These are phyloP conservation scores for Uronychia binucleata DNA, from an alignment of 73 alveolate genomes.

Conservation along the genomic window DNA sequence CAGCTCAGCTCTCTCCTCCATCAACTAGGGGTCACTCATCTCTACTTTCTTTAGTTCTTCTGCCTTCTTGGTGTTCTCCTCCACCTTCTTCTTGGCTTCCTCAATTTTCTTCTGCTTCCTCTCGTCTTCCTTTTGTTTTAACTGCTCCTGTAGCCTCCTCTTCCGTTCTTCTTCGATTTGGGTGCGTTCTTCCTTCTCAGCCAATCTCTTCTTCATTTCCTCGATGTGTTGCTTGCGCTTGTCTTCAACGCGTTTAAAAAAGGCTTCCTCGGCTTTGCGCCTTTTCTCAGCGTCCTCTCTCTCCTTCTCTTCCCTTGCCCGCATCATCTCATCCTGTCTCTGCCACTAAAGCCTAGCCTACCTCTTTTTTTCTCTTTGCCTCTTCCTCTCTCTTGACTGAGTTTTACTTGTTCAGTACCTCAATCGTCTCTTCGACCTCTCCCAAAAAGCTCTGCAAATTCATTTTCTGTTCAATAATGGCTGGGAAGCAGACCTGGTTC, in stretches of 20 bases:
- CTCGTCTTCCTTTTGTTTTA: too few species aligned
- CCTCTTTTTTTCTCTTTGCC: neutral
- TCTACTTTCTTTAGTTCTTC: too few species aligned
- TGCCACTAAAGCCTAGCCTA: neutral
- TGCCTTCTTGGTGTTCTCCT: too few species aligned
- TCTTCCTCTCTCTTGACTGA: neutral
- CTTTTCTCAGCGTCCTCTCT: neutral
- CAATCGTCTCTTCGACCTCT: neutral
- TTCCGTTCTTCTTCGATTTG: too few species aligned
- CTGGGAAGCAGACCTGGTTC: neutral
- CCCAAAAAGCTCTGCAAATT: neutral
- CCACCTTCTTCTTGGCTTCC: too few species aligned
- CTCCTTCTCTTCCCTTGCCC: neutral
- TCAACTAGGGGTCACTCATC: too few species aligned
- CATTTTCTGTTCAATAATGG: too few species aligned
- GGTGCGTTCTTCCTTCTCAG: too few species aligned
- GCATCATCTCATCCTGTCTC: neutral
- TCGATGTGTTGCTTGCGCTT: neutral
- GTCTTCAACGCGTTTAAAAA: neutral
- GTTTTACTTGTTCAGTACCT: neutral
- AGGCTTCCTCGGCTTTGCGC: neutral
- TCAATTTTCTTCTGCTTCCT: too few species aligned
- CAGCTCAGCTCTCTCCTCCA: too few species aligned
- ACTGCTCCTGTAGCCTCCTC: too few species aligned
- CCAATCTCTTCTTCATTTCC: neutral